Base-by-base conservation (phyloP, 371 early-diverging fungal genomes). In the Rhizopus delemar region DNA sequence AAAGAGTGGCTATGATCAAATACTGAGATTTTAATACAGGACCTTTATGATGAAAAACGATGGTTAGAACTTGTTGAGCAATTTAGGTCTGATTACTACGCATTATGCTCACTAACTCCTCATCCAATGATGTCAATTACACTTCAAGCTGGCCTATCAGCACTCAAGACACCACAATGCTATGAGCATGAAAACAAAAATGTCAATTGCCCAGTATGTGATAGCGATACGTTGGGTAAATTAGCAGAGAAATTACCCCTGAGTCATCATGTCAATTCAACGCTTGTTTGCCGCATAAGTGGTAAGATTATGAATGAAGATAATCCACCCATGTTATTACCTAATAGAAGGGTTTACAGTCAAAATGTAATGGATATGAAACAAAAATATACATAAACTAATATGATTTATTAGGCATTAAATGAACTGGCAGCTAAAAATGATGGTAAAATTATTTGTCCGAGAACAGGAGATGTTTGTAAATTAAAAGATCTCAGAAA, bases 301-400 rank as follows among this genome's bases (percentile, higher is more conserved):
- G 95, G 95, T 16, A 76, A 73, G 34, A 88, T 90, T 29, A 96
- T 97, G 93, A 88, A 96, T 65, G 97, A 93, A 66, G 86, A 94
- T 71, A 98, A 98, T 62, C 88, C 91, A 46, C 97, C 97, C 0
- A 87, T 98, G 92, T 86, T 91, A 5, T 75, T 97, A 60, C 97
- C 96, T 11, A 97, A 97, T 71, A 97, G 98, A 41, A 84, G 90
- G 49, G 97, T 96, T 3, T 98, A 97, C 68, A 95, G 95, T 22
- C 74, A 67, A 13, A 70, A 84, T 71, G 93, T 89, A 72, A 68
- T 66, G 41, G 9, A 48, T 9, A 29, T 48, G 28, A 48, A 8
- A 2, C 8, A 22, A 28, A 56, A n/a, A 22, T 6, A 52, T 34
- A 28, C 51, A 6, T 31, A 32, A 15, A 28, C 31, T 13, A 4